These are phyloP conservation scores for Ganoderma sinense DNA, from an alignment of 1,284 basidiomycete genomes.

Conservation along the genomic window DNA sequence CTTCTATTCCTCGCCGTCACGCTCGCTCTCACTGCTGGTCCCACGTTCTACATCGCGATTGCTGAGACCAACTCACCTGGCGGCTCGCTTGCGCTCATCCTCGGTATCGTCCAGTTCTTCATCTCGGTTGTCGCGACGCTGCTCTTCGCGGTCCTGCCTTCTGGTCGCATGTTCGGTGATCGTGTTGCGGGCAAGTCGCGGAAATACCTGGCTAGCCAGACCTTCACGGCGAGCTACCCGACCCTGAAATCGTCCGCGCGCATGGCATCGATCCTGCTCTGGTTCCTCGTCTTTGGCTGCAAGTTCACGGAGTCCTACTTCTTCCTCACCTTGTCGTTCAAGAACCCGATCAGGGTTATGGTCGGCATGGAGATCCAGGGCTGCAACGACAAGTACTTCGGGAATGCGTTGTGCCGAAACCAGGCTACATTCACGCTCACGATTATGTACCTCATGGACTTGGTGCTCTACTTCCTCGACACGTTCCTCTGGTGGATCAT, in stretches of 20 bases:
- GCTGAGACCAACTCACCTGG: slow-evolving; percentile 65
- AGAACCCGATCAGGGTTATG: slow-evolving; percentile 90
- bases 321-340: slow-evolving; percentile 94
- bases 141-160: slow-evolving; percentile 88
- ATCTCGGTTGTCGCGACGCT: slow-evolving; percentile 85
- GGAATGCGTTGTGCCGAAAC: slow-evolving; percentile 81
- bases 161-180: slow-evolving; percentile 95
- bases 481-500: slow-evolving; percentile 98
- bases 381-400: slow-evolving; percentile 87
- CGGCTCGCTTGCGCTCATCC: slow-evolving; percentile 80
- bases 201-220: slow-evolving; percentile 95
- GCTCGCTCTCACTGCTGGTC: slow-evolving; percentile 85
- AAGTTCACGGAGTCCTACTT: slow-evolving; percentile 96
- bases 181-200: slow-evolving; percentile 91
- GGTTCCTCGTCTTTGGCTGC: slow-evolving; percentile 92
- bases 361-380: slow-evolving; percentile 91
- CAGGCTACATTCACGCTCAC: slow-evolving; percentile 93
- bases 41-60: slow-evolving; percentile 90
- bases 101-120: slow-evolving; percentile 93
- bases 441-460: slow-evolving; percentile 97
- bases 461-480: slow-evolving; percentile 95
- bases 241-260: slow-evolving; percentile 67
- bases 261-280: slow-evolving; percentile 78
- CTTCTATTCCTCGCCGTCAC: slow-evolving; percentile 86
- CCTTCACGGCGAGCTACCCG: slow-evolving; percentile 95